phyloP scores from a whole-genome alignment of 1,284 basidiomycete species.

The Anthracocystis panici-leucophaei region DNA sequence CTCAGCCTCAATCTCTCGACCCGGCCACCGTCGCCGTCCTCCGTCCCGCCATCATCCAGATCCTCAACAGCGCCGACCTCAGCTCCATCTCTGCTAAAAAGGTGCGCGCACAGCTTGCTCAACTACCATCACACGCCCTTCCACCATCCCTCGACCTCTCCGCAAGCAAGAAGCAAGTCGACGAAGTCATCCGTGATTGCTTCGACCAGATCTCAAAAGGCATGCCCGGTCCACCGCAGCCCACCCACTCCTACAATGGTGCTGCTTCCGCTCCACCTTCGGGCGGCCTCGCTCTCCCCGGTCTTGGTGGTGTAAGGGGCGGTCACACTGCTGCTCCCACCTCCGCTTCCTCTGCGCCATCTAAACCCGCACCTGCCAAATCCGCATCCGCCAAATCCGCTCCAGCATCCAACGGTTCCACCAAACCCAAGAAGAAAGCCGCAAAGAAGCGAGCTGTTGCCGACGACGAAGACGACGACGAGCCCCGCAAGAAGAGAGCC shows the following conservation, averaged over 20 bases:
- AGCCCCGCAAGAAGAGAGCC: conserved; percentile 54
- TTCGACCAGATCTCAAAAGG: conserved; percentile 59
- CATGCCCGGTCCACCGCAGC: conserved; percentile 46
- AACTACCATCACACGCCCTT: conserved; percentile 50
- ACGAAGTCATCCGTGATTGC: conserved; percentile 61
- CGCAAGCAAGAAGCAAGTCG: conserved; percentile 62
- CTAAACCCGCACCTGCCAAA: conserved; percentile 36
- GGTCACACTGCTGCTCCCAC: conserved; percentile 31
- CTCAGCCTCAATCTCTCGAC: conserved; percentile 42
- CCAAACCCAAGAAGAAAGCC: conserved; percentile 61
- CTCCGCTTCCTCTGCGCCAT: conserved; percentile 27
- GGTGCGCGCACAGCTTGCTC: conserved; percentile 56
- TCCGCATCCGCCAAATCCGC: conserved; percentile 23
- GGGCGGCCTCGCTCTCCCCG: conserved; percentile 56
- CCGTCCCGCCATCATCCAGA: conserved; percentile 59
- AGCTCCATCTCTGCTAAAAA: conserved; percentile 62
- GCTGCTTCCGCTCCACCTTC: conserved; percentile 39
- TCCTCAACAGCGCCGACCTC: conserved; percentile 64
- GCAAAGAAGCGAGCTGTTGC: conserved; percentile 37
- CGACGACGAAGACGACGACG: conserved; percentile 48
- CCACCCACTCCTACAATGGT: conserved; percentile 28
- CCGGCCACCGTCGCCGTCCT: conserved; percentile 47
- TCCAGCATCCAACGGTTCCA: conserved; percentile 35
- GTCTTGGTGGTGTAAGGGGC: conserved; percentile 56
- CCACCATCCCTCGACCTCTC: conserved; percentile 54